Evolutionary conservation across 768 basidiomycete genomes (phyloP).

Genomic region (Calvatia gigantea): DNA sequence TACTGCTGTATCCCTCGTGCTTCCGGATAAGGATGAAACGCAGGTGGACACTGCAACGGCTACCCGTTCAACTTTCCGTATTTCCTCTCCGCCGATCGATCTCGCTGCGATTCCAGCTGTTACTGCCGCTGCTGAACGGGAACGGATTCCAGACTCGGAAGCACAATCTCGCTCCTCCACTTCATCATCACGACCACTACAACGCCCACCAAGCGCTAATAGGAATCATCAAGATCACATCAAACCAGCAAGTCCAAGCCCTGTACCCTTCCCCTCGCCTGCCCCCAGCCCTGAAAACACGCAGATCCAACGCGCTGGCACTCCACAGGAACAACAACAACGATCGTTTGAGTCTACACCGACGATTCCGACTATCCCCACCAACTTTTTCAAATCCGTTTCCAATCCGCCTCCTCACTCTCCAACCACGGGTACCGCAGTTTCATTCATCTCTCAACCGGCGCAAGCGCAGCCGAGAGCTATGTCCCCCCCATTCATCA

Average conservation of each 20-base stretch:
- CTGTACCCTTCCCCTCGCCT: neutral
- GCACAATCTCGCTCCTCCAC: neutral
- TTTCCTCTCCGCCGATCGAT: neutral
- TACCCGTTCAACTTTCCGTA: conserved; percentile 3
- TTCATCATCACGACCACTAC: neutral
- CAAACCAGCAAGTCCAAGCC: neutral
- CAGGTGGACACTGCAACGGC: conserved; percentile 35
- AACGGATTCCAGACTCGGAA: neutral
- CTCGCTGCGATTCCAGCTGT: neutral
- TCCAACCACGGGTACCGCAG: too few relatives aligned
- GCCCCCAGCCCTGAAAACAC: neutral
- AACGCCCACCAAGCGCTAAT: neutral
- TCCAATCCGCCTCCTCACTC: neutral
- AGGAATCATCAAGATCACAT: neutral
- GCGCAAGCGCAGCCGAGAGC: neutral
- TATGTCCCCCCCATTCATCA: conserved; percentile 18
- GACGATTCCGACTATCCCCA: neutral
- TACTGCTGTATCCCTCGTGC: conserved; percentile 19
- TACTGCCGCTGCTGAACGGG: too few relatives aligned
- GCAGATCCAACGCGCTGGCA: neutral
- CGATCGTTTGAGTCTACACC: neutral
- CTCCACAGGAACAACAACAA: too few relatives aligned
- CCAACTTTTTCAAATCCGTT: neutral
- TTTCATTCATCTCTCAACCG: too few relatives aligned
- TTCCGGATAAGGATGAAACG: conserved; percentile 26